phyloP scores from a whole-genome alignment of 306 rosid genomes.

The Quercus alba region DNA sequence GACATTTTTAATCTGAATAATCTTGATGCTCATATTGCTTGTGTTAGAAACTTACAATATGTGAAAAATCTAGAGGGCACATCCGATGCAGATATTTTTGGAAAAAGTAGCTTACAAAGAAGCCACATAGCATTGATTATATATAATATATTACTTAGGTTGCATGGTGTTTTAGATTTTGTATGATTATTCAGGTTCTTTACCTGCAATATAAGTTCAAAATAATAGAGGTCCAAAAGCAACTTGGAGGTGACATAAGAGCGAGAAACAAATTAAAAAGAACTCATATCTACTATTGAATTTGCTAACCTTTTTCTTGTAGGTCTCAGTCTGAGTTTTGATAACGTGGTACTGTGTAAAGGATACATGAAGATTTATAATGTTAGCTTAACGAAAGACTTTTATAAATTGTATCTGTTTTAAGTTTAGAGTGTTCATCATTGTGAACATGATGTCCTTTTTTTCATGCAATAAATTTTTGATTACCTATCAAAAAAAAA shows the following conservation, averaged over 20 bases:
- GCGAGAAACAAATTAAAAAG: not conserved
- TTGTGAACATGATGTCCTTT: too few relatives aligned
- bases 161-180: not conserved
- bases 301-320: slow-evolving; percentile 57
- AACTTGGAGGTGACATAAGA: not conserved
- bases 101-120: not conserved
- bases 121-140: not conserved
- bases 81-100: not conserved
- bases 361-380: not conserved
- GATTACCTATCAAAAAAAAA: too few relatives aligned
- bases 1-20: not conserved
- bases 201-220: slow-evolving; percentile 25
- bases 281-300: not conserved
- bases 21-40: not conserved
- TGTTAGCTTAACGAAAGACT: not conserved
- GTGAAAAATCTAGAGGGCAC: not conserved
- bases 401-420: not conserved
- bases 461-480: too few relatives aligned
- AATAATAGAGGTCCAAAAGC: not conserved
- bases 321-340: slow-evolving; percentile 49
- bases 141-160: not conserved
- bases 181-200: slow-evolving; percentile 26
- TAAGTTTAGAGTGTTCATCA: too few relatives aligned
- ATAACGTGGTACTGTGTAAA: slow-evolving; percentile 56
- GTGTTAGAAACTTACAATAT: not conserved